Percentiles rank a stretch among this genome's conserved stretches.
These are phyloP conservation scores for Spathaspora girioi DNA, from an alignment of 805 yeast genomes.

Conservation along the genomic window DNA sequence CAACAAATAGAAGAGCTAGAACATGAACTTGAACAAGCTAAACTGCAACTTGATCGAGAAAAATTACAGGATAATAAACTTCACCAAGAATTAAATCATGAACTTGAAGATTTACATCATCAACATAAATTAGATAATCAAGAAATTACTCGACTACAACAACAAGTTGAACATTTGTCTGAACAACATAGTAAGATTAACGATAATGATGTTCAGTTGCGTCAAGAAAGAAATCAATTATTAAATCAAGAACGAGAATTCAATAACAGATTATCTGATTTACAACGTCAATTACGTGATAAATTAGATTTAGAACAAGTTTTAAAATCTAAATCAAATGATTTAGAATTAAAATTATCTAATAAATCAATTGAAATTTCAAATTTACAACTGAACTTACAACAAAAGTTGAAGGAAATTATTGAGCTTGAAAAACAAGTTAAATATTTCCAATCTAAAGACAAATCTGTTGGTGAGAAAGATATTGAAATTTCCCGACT, in stretches of 20 bases:
- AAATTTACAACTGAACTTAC: neutral
- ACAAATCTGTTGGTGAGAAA: neutral
- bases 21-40: neutral
- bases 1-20: neutral
- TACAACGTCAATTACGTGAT: slow-evolving; percentile 2
- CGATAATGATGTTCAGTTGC: neutral
- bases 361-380: neutral
- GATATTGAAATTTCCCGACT: neutral
- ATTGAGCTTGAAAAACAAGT: neutral
- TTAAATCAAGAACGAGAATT: neutral
- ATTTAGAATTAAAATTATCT: neutral
- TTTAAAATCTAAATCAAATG: neutral
- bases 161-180: neutral
- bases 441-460: neutral
- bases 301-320: slow-evolving; percentile 5
- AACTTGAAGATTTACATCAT: neutral
- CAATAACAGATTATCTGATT: neutral
- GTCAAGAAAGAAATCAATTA: neutral
- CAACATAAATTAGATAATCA: neutral
- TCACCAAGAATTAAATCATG: neutral
- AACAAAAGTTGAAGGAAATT: neutral
- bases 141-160: neutral
- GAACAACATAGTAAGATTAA: neutral
- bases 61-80: neutral
- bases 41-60: neutral